Base-by-base conservation (phyloP, 2,329 filamentous ascomycete genomes). In the Penicillium sp. region DNA sequence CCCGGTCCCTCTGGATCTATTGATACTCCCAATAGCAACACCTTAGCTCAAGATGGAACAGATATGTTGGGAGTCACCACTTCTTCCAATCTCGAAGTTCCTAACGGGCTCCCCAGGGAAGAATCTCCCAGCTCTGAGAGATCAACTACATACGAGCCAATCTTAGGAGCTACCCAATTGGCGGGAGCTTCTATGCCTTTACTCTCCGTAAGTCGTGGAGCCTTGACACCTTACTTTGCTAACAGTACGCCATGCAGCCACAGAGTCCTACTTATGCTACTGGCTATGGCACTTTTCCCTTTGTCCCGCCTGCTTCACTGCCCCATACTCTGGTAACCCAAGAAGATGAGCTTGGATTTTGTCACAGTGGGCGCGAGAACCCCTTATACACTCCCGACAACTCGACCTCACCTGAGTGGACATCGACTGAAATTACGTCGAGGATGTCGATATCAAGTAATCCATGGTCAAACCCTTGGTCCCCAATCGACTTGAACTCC, bases 401-500 rank as follows among this genome's bases (percentile, higher is more conserved):
- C 24, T 46, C 42, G 29, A 59, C 58, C 21, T 67, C 66, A 6
- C 53, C 45, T 18, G 52, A 54, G 21, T 11, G n/a, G 8, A 40
- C 32, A 18, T 54, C 52, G n/a, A 43, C 52, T 5, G 52, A 54
- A 34, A 16, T 44, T 14, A 50, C 47, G 6, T 54, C 52, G n/a
- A 39, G 44, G 14, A 59, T 54, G 34, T 61, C 56, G 4, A 42
- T 44, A 18, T 54, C 62, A 3, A 57, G 56, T 11, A 47, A 52
- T 18, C 47, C 55, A 36, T 66, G 64, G 63, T 59, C 64, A 1
- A 47, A 52, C 21, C 47, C 54, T 32, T 66, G 64, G 63, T 59
- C 64, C 1, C 61, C 61, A 6, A 42, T 58, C 1, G 54, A 58
- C n/a, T 59, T 55, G 16, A 61, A 65, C 6, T 51, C 67, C 11